phyloP scores from a whole-genome alignment of 2,329 filamentous ascomycete genomes.

The Epichloe baconii region DNA sequence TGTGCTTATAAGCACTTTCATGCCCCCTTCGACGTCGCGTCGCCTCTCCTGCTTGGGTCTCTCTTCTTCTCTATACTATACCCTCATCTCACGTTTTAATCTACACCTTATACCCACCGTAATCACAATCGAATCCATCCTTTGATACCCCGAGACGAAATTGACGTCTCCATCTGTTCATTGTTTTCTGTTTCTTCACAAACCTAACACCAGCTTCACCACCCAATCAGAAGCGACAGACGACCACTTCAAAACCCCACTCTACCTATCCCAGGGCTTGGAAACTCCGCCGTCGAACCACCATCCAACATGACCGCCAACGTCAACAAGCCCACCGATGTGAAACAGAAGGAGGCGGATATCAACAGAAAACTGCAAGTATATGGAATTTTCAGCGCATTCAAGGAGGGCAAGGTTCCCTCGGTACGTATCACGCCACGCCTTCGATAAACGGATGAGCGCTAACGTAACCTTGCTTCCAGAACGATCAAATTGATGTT shows the following conservation, averaged over 20 bases:
- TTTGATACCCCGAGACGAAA: slow-evolving; percentile 17
- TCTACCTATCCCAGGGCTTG: background rate
- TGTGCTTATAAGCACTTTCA: slow-evolving; percentile 3
- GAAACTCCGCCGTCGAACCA: background rate
- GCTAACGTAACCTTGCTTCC: slow-evolving; percentile 2
- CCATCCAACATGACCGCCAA: slow-evolving; percentile 22
- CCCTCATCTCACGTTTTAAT: slow-evolving; percentile 5
- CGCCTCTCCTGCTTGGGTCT: slow-evolving; percentile 3
- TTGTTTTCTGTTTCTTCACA: background rate
- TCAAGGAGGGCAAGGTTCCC: slow-evolving; percentile 79
- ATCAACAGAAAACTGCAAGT: slow-evolving; percentile 91
- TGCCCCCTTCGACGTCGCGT: background rate
- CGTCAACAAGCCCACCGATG: slow-evolving; percentile 63
- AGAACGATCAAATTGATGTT: slow-evolving; percentile 94
- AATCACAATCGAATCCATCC: slow-evolving; percentile 11
- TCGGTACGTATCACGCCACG: slow-evolving; percentile 47
- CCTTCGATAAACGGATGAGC: background rate
- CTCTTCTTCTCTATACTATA: slow-evolving; percentile 5
- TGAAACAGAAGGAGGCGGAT: slow-evolving; percentile 67
- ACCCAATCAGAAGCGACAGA: background rate
- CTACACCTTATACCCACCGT: slow-evolving; percentile 8
- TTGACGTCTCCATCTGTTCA: background rate
- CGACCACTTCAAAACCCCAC: background rate
- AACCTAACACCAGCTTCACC: background rate
- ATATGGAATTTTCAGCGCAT: slow-evolving; percentile 80